Evolutionary conservation across 2,329 filamentous ascomycete genomes (phyloP), one percentile per base, ranked within the genome.

Genomic region (Sclerotinia trifoliorum): DNA sequence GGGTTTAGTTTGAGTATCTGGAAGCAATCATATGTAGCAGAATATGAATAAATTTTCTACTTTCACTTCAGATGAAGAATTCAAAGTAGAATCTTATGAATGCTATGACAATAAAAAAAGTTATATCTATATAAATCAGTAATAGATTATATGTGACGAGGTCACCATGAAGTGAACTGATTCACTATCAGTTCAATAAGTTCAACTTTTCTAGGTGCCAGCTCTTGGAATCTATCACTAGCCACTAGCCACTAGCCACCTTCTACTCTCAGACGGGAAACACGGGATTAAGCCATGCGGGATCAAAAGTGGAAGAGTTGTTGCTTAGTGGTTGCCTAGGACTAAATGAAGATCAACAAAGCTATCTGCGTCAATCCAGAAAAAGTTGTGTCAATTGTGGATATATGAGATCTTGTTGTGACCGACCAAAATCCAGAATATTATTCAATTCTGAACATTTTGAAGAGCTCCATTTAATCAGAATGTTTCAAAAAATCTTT

Each of bases 201-300:
- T n/a, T 42, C 7, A n/a, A 57, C 35, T 57, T 57, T 57, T n/a
- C 17, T 24, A 42, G 54, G 54, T 42, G 32, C 54, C 39, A 15
- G 11, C 39, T 42, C 39, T 42, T 10, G 29, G 44, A 2, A 32
- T 35, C 13, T 29, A 21, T 51, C 46, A 63, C 21, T 10, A 51
- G 60, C 60, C 60, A 63, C 60, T n/a, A n/a, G n/a, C n/a, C 46
- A 63, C 21, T 10, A 51, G 60, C 60, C 60, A 63, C 60, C 51
- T 8, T 17, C 1, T 15, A 8, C n/a, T n/a, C n/a, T 1, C 29
- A 24, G 29, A 61, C 42, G 42, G 58, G 44, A 61, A n/a, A 48
- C 13, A 3, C 60, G 29, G 29, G 11, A 21, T 17, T 2, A 11
- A 62, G 60, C 60, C 46, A 51, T 29, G 11, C 44, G 19, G 3